A percentile compares a stretch with the other conserved stretches of the same genome.
Evolutionary conservation across 1,284 basidiomycete species (phyloP).

Genomic region (Psilocybe mexicana): DNA sequence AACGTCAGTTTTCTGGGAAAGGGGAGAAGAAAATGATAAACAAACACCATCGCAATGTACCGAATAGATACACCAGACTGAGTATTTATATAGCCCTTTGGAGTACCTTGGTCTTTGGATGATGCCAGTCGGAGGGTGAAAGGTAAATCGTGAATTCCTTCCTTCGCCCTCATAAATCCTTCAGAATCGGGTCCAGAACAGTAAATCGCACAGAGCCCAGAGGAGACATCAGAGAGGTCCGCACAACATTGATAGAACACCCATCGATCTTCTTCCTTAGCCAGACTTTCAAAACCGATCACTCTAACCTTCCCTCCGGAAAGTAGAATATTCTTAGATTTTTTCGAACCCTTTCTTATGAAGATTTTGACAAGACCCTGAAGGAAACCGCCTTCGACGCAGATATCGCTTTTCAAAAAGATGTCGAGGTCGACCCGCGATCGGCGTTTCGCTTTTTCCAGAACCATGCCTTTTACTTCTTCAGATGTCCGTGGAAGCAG

Average conservation of each 20-base stretch:
- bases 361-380: constrained; percentile 74
- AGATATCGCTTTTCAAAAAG: constrained; percentile 72
- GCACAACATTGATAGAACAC: constrained; percentile 85
- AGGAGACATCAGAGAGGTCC: constrained; percentile 56
- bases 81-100: constrained; percentile 71
- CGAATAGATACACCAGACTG: constrained; percentile 67
- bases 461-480: constrained; percentile 33
- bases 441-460: constrained; percentile 67
- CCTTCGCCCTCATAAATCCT: constrained; percentile 66
- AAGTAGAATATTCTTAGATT: constrained; percentile 64
- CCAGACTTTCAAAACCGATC: constrained; percentile 84
- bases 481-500: constrained; percentile 34
- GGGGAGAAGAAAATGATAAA: constrained; percentile 18
- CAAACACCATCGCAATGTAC: constrained; percentile 84
- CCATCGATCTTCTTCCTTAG: constrained; percentile 63
- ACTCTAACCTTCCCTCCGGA: constrained; percentile 83
- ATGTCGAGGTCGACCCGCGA: constrained; percentile 88
- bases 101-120: constrained; percentile 53
- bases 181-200: constrained; percentile 62
- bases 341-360: constrained; percentile 60
- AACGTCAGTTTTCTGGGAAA: constrained; percentile 4
- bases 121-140: constrained; percentile 80
- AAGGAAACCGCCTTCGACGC: constrained; percentile 81
- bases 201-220: constrained; percentile 48
- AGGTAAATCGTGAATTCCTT: constrained; percentile 75